These are phyloP conservation scores for Rutstroemia sp. DNA, from an alignment of 2,329 filamentous ascomycete genomes.

Conservation along the genomic window DNA sequence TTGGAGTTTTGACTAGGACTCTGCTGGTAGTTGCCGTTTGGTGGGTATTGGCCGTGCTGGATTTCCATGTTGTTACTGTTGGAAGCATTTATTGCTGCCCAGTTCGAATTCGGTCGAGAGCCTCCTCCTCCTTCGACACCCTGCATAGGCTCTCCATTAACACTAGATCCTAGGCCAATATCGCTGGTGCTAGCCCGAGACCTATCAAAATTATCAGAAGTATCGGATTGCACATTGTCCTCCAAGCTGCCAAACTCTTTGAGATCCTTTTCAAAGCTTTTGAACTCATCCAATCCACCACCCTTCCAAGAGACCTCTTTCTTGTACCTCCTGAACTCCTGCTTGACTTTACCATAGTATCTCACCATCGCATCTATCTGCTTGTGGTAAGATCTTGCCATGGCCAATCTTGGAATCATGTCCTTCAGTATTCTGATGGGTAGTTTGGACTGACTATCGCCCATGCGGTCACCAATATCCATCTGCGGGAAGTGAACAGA, in stretches of 20 bases:
- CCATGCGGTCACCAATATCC: slow-evolving; percentile 52
- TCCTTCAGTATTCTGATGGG: slow-evolving; percentile 43
- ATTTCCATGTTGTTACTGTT: slow-evolving; percentile 15
- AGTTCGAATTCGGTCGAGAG: slow-evolving; percentile 19
- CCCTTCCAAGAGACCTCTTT: slow-evolving; percentile 29
- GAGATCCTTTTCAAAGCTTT: slow-evolving; percentile 44
- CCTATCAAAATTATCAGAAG: slow-evolving; percentile 20
- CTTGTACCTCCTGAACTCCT: slow-evolving; percentile 32
- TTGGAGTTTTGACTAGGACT: slow-evolving; percentile 20
- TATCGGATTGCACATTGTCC: slow-evolving; percentile 18
- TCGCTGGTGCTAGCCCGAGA: slow-evolving; percentile 27
- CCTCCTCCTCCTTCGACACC: slow-evolving; percentile 22
- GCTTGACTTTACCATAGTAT: slow-evolving; percentile 45
- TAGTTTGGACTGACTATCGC: slow-evolving; percentile 30
- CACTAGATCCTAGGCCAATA: slow-evolving; percentile 12
- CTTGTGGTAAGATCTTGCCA: slow-evolving; percentile 48
- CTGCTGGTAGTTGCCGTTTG: slow-evolving; percentile 16
- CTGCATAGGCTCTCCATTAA: slow-evolving; percentile 27
- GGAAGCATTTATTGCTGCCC: slow-evolving; percentile 25
- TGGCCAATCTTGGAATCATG: slow-evolving; percentile 45
- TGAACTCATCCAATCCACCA: slow-evolving; percentile 50
- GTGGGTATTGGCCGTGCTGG: slow-evolving; percentile 20
- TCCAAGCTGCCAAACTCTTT: slow-evolving; percentile 39
- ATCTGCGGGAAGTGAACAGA: slow-evolving; percentile 61
- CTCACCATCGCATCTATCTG: slow-evolving; percentile 46